Evolutionary conservation across 192 early-diverging fungal genomes (phyloP).

Genomic region (Backusella tarrabulga): DNA sequence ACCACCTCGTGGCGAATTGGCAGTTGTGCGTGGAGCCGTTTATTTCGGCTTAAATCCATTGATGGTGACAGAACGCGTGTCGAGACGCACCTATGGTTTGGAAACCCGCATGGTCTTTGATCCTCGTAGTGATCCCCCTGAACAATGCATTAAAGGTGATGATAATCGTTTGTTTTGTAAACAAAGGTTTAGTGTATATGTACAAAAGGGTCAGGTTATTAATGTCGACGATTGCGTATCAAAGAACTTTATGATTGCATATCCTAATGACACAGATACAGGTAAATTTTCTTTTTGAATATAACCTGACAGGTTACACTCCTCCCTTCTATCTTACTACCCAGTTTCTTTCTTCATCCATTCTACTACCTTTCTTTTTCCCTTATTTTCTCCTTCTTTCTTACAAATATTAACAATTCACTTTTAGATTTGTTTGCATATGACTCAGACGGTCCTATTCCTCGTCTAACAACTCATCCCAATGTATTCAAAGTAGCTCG

Average conservation of each 20-base stretch:
- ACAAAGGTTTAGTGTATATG: conserved; percentile 35
- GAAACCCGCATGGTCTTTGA: conserved; percentile 44
- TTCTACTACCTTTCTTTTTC: background rate
- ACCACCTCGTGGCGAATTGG: conserved; percentile 46
- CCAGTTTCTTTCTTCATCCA: background rate
- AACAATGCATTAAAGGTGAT: conserved; percentile 36
- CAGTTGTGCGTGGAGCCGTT: conserved; percentile 52
- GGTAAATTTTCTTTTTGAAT: conserved; percentile 12
- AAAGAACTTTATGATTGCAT: conserved; percentile 41
- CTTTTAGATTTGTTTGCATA: conserved; percentile 25
- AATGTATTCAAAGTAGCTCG: conserved; percentile 20
- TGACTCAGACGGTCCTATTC: conserved; percentile 22
- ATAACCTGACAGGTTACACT: background rate
- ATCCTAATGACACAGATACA: conserved; percentile 30
- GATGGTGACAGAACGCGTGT: conserved; percentile 44
- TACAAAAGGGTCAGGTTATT: conserved; percentile 34
- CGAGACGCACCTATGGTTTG: conserved; percentile 46
- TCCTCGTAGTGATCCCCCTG: conserved; percentile 40
- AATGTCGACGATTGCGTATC: conserved; percentile 44
- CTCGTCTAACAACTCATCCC: conserved; percentile 25
- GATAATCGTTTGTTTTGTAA: conserved; percentile 40
- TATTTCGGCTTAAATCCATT: conserved; percentile 47
- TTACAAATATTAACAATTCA: background rate
- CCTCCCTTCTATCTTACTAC: background rate
- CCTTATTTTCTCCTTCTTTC: background rate